Conservation (phyloP, 106 monocot species). For the Dioscorea alata region DNA sequence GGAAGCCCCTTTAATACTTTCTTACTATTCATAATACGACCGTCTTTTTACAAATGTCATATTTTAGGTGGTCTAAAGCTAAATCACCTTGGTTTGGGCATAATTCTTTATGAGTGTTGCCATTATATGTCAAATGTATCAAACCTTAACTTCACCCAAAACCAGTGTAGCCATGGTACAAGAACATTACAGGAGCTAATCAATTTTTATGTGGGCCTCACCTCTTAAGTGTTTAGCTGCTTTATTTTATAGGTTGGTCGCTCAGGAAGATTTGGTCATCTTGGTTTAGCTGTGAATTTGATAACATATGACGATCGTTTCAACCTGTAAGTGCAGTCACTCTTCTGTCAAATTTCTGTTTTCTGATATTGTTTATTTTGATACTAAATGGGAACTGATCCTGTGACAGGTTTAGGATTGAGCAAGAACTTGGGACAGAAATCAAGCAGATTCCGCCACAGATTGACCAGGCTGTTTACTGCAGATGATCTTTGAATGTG, state of each 20-base stretch:
- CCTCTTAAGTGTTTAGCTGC: not conserved
- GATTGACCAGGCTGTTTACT: conserved; percentile 88
- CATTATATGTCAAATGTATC: too few species aligned
- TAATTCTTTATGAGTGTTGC: too few species aligned
- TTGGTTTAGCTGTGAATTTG: conserved; percentile 44
- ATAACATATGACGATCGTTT: conserved; percentile 45
- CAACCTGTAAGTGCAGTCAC: conserved; percentile 20
- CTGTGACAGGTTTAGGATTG: conserved; percentile 72
- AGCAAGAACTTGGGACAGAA: conserved; percentile 96
- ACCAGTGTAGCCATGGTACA: too few species aligned
- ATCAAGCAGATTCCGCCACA: conserved; percentile 93
- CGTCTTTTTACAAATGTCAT: too few species aligned
- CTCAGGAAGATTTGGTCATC: conserved; percentile 47
- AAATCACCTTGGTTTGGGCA: too few species aligned
- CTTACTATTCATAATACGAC: too few species aligned
- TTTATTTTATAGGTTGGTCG: conserved; percentile 37
- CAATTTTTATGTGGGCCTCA: too few species aligned
- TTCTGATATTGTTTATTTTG: not conserved
- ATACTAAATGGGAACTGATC: too few species aligned
- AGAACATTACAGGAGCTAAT: too few species aligned
- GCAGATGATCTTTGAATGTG: conserved; percentile 41
- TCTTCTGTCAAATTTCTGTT: not conserved
- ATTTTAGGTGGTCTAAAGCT: too few species aligned
- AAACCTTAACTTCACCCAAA: too few species aligned
- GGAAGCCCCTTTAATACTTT: not conserved